Evolutionary conservation across 331 rosid genomes (phyloP).

Genomic region (Prunus yedoensis): DNA sequence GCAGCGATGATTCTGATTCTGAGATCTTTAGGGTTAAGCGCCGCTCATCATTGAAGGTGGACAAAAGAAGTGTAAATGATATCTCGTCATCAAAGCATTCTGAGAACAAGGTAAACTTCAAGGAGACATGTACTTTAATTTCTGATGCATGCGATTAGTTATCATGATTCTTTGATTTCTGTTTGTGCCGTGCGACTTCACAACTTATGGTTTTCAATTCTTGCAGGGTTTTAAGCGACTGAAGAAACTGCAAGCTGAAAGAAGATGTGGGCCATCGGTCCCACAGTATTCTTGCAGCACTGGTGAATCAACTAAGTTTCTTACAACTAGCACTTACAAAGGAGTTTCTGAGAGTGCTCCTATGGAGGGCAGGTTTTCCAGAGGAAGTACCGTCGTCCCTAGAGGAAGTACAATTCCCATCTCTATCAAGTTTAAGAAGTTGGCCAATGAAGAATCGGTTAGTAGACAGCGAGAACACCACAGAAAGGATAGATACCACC

Average conservation of each 20-base stretch:
- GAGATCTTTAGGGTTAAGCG: constrained; percentile 91
- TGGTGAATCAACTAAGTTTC: constrained; percentile 47
- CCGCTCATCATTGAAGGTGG: constrained; percentile 70
- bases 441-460: constrained; percentile 46
- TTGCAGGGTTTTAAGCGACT: constrained; percentile 74
- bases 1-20: constrained; percentile 79
- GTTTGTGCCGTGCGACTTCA: neutral
- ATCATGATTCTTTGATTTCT: neutral
- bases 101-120: constrained; percentile 63
- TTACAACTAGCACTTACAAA: constrained; percentile 33
- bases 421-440: constrained; percentile 63
- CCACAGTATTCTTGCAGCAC: constrained; percentile 40
- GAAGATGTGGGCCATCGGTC: constrained; percentile 43
- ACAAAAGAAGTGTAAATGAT: constrained; percentile 49
- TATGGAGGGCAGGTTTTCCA: constrained; percentile 45
- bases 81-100: constrained; percentile 38
- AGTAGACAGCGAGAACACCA: constrained; percentile 59
- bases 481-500: constrained; percentile 53
- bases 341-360: constrained; percentile 40
- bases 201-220: neutral
- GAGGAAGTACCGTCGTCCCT: constrained; percentile 49
- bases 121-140: too few relatives aligned
- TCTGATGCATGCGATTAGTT: neutral
- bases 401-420: constrained; percentile 40
- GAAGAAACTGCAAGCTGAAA: constrained; percentile 63